Evolutionary conservation across 2,329 filamentous ascomycete genomes (phyloP), one percentile per base, ranked within the genome.

Genomic region (Pseudohalonectria lignicola): DNA sequence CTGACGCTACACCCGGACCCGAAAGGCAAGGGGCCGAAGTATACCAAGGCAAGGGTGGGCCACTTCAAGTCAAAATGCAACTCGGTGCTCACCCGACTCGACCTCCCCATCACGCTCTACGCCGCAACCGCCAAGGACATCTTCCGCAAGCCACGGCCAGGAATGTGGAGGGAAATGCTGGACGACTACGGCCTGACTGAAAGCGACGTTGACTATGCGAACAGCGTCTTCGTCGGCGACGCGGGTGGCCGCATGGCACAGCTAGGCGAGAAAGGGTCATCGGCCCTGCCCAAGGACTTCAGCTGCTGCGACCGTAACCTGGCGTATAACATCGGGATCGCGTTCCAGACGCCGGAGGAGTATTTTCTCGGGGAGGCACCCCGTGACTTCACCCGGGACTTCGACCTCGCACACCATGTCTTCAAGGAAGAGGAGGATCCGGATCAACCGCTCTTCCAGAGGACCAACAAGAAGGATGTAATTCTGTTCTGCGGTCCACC

Each of bases 401-500:
- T 96, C 48, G 79, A 95, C 45, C 74, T 88, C 15, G 60, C 61
- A 1, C 55, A 64, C 4, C 78, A 81, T 49, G 60, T 66, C 0
- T 62, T 76, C 21, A 45, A 55, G 5, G 50, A 53, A n/a, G 33
- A 34, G 17, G 17, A 7, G 28, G 12, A 26, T 47, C 34, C 43
- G 15, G 35, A 46, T 4, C 31, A 10, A 17, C n/a, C 1, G 52
- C 9, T 77, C 2, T 70, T 71, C 45, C 65, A 71, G 34, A 86
- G 79, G 60, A 71, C 67, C 37, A 76, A 81, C 49, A 56, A 72
- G 5, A 58, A 77, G 45, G 88, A 95, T 39, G 64, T 96, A 12
- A 74, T 96, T 18, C 59, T 96, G 7, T 86, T 94, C 55, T 90
- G 85, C 52, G 92, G 92, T 2, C 86, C 84, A 34, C 92, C 92